Evolutionary conservation across 2,329 filamentous ascomycete species (phyloP).

Genomic region (Teratosphaeria viscida): DNA sequence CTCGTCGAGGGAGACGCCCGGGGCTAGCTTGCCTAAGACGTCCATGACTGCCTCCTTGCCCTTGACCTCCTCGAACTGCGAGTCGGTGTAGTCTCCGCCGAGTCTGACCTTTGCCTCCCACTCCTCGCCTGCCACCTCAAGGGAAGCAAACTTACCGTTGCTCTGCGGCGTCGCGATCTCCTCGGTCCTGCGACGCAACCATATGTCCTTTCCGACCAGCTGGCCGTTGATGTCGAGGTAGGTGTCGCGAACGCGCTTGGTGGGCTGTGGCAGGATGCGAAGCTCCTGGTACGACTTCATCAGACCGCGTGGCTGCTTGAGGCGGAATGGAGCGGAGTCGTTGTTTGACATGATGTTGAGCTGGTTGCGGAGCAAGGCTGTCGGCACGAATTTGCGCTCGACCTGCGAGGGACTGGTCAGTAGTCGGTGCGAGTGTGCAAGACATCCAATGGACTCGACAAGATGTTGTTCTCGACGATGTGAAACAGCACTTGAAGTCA

Average conservation of each 20-base stretch:
- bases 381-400: slow-evolving; percentile 11
- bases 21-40: neutral
- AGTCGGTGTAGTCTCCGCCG: slow-evolving; percentile 8
- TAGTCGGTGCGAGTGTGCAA: neutral
- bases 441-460: neutral
- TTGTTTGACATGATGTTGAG: neutral
- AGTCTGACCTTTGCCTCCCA: slow-evolving; percentile 12
- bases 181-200: slow-evolving; percentile 6
- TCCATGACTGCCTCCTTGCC: slow-evolving; percentile 1
- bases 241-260: slow-evolving; percentile 8
- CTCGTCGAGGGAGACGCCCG: neutral
- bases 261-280: neutral
- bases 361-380: neutral
- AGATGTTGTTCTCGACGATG: neutral
- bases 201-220: slow-evolving; percentile 7
- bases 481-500: neutral
- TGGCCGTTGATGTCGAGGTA: slow-evolving; percentile 9
- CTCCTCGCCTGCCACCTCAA: neutral
- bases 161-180: neutral
- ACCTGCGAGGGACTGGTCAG: neutral
- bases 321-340: neutral
- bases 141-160: neutral
- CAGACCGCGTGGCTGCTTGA: neutral
- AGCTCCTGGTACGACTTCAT: neutral
- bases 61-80: slow-evolving; percentile 7